Base-by-base conservation (phyloP, 441 rosid genomes). In the Daphne laureola region DNA sequence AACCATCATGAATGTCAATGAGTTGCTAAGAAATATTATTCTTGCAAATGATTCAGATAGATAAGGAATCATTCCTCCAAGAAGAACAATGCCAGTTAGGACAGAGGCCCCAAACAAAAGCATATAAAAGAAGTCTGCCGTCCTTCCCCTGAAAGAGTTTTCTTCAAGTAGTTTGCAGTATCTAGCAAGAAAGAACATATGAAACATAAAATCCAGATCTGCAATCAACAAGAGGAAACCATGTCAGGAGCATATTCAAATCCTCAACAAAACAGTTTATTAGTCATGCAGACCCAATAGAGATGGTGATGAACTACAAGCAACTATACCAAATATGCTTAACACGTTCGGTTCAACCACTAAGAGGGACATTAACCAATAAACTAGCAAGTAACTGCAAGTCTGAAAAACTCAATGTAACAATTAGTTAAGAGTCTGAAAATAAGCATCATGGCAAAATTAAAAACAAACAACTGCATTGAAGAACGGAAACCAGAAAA, bases 91-190 rank as follows among this genome's bases (percentile, higher is more conserved):
- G 46, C 89, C 86, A 14, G 99, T 94, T 44, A 94, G 55, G 69
- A 88, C 86, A 44, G 87, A 66, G 14, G 98, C 98, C 45, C 99
- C 98, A 64, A 94, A 94, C 7, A 94, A 65, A 14, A 94, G 94
- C 99, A 94, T 90, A 82, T 88, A 94, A 46, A 94, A 78, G 80
- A 94, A 94, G 75, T 90, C 99, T 8, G 99, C 99, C 8, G 99
- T 87, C 72, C 90, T 90, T 49, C 99, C 98, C 77, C 98, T 73
- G 75, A 94, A 94, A 7, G 99, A 90, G 73, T 94, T 94, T 77
- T 94, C 99, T 75, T 94, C 99, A 1, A 94, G 98, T 58, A 94
- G 95, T 65, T 94, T 94, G 87, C 98, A 94, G 83, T 94, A 90
- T 17, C 96, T 92, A 41, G 96, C 98, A 16, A 94, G 96, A 67